Conservation (phyloP, 2,329 filamentous ascomycete species). For the Alternaria rosae region DNA sequence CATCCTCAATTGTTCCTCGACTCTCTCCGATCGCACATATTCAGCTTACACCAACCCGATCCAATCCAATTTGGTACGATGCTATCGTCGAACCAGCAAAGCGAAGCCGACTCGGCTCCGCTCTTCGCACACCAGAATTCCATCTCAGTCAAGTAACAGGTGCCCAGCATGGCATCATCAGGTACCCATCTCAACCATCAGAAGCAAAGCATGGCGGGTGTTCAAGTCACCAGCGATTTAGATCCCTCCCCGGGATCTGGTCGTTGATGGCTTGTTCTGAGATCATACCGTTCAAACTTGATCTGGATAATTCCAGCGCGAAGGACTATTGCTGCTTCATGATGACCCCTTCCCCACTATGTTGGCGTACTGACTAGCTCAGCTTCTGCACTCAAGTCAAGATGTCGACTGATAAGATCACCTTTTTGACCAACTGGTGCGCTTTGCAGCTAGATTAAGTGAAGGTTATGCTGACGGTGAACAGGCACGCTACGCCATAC, state of each 20-base stretch:
- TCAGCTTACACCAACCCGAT: background rate
- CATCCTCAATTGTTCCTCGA: background rate
- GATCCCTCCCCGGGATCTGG: background rate
- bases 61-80: constrained; percentile 20
- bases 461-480: constrained; percentile 8
- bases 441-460: constrained; percentile 10
- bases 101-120: background rate
- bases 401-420: constrained; percentile 86
- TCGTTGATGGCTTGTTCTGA: constrained; percentile 22
- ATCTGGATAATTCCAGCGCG: constrained; percentile 86
- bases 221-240: constrained; percentile 11
- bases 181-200: constrained; percentile 29
- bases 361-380: constrained; percentile 32
- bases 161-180: constrained; percentile 19
- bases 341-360: constrained; percentile 42
- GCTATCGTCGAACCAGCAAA: constrained; percentile 18
- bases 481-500: constrained; percentile 81
- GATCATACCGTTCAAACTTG: constrained; percentile 76
- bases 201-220: constrained; percentile 33
- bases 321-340: constrained; percentile 79
- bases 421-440: constrained; percentile 84
- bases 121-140: constrained; percentile 7
- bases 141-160: constrained; percentile 20
- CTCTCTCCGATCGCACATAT: background rate
- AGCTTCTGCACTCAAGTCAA: constrained; percentile 58